Conservation (phyloP, 495 filamentous ascomycete genomes). For the Cryomyces minteri region DNA sequence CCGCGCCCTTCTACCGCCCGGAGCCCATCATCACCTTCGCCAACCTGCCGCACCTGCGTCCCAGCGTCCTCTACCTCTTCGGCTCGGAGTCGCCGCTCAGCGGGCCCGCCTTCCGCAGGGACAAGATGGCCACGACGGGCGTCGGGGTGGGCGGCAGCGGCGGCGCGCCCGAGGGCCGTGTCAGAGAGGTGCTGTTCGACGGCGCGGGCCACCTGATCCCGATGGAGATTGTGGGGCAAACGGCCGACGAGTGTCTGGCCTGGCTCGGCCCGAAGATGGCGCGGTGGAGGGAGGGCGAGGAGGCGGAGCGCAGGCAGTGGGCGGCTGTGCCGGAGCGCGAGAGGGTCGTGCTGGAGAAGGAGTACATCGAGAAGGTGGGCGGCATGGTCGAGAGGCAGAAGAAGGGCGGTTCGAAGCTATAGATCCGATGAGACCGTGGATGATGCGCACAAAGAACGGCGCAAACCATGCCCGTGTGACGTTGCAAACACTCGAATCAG, state of each 20-base stretch:
- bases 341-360: conserved; percentile 2
- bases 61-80: conserved; percentile 71
- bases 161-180: conserved; percentile 43
- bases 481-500: too few relatives aligned
- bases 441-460: too few relatives aligned
- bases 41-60: conserved; percentile 49
- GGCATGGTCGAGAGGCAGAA: neutral
- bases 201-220: conserved; percentile 67
- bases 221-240: conserved; percentile 53
- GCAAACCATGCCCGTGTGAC: too few relatives aligned
- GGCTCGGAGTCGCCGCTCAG: conserved; percentile 47
- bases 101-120: conserved; percentile 25
- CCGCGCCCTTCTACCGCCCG: conserved; percentile 54
- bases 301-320: conserved; percentile 7
- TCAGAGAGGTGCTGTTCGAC: conserved; percentile 45
- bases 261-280: conserved; percentile 9
- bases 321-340: conserved; percentile 3
- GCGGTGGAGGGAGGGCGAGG: conserved; percentile 6
- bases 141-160: conserved; percentile 49
- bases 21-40: conserved; percentile 45
- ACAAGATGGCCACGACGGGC: conserved; percentile 48
- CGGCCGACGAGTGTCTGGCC: conserved; percentile 16
- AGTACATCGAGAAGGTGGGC: neutral
- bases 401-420: neutral
- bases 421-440: neutral